Evolutionary conservation across 2,329 filamentous ascomycete species (phyloP).

Genomic region (Emmonsiellopsis sp.): DNA sequence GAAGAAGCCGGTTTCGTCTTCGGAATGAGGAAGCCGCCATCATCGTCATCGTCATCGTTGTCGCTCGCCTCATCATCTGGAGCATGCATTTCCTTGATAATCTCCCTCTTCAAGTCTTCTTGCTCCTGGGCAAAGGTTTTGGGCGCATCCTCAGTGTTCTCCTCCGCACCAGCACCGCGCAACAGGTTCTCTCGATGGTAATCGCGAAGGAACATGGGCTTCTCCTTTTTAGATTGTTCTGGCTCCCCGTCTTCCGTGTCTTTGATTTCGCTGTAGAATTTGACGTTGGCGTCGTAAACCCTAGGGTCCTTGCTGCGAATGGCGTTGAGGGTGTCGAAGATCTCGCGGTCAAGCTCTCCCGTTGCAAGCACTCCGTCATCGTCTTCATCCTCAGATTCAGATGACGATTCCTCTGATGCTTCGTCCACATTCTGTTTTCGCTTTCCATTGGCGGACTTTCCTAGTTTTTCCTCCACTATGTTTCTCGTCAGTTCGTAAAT

Average conservation of each 20-base stretch:
- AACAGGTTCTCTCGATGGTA: constrained; percentile 90
- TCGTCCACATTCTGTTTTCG: constrained; percentile 32
- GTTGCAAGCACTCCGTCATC: constrained; percentile 83
- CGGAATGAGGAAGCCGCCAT: constrained; percentile 65
- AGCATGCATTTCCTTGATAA: constrained; percentile 73
- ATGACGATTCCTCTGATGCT: constrained; percentile 56
- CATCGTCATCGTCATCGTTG: constrained; percentile 48
- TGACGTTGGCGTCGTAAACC: constrained; percentile 71
- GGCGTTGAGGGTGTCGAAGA: constrained; percentile 75
- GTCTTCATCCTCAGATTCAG: constrained; percentile 71
- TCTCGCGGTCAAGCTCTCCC: constrained; percentile 74
- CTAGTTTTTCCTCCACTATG: constrained; percentile 81
- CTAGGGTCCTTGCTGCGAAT: constrained; percentile 85
- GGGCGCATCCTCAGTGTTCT: constrained; percentile 45
- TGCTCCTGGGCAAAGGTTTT: constrained; percentile 84
- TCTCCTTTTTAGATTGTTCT: constrained; percentile 56
- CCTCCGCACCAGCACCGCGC: constrained; percentile 54
- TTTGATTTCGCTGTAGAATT: constrained; percentile 65
- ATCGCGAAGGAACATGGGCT: constrained; percentile 76
- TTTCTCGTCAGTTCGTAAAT: not conserved
- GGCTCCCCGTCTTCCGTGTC: constrained; percentile 34
- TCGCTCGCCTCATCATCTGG: constrained; percentile 39
- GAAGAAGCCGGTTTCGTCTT: constrained; percentile 46
- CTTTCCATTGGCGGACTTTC: constrained; percentile 37
- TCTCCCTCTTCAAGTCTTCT: constrained; percentile 65